Base-by-base conservation (phyloP, 495 filamentous ascomycete genomes). In the Cercophora sp. region DNA sequence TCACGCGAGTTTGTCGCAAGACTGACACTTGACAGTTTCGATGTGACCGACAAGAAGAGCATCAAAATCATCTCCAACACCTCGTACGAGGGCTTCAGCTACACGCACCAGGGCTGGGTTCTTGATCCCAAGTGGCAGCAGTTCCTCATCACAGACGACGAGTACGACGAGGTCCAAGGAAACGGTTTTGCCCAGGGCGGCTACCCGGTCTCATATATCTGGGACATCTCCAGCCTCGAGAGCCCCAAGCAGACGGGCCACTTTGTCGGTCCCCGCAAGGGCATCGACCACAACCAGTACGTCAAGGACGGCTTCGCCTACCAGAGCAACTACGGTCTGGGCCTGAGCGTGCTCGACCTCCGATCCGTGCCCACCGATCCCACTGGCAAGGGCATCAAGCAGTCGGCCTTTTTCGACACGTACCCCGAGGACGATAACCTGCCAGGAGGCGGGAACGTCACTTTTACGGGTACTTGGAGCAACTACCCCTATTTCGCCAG, bases 201-300 rank as follows among this genome's bases (percentile, higher is more conserved):
- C 0, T 67, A 65, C 45, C 65, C 79, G 1, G 70, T 76, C n/a
- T 67, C 71, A 11, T 71, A 73, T 54, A 78, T 83, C 61, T 81
- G 77, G 72, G 70, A 77, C 54, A 78, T 82, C 60, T 67, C 67
- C 42, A 63, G 61, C 10, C 76, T 77, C 35, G 72, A 70, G 39
- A 37, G 35, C 1, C 77, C 78, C 4, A 74, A 70, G 47, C 72
- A 78, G 49, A 81, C 79, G 3, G 79, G 79, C 8, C 52, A 59
- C 62, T 82, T 73, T 64, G 66, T 73, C 52, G 71, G 70, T 24
- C 32, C 54, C 1, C 58, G 66, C 8, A 53, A 61, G 5, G 66
- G 71, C 22, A 77, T 82, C 44, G 79, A 82, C 56, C 79, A 82
- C 62, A 82, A 82, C 59, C 78, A 80, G 54, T 82, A 76, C 46